Evolutionary conservation across 441 rosid species (phyloP), one percentile per base, ranked within the genome.

Genomic region (Erodium trifolium): DNA sequence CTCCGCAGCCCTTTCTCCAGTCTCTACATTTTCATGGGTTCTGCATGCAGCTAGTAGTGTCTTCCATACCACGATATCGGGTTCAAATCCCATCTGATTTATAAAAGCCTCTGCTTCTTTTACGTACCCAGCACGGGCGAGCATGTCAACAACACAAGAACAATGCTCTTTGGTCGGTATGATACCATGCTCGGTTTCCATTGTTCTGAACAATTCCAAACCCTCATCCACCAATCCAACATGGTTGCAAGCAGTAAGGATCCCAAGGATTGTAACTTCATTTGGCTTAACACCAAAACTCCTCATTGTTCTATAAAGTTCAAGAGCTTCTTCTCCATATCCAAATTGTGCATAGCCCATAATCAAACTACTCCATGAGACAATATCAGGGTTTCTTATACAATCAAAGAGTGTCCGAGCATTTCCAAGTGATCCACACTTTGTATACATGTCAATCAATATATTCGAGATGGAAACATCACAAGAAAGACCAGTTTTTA

Each of bases 271-370:
- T 0, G 86, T 86, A 68, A 80, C 88, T 62, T 84, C 78, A 53
- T 84, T 85, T 34, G 91, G 87, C 57, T 76, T 74, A 66, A 78
- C 68, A 4, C 78, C 82, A 0, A 59, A 39, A 67, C 13, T 68
- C 79, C 72, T 78, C 88, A 86, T 86, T 55, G 34, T 83, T 67
- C 23, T 71, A 70, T 83, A 86, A 13, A 83, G 75, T 31, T 64
- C 57, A 67, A 86, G 87, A 71, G 91, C 84, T 76, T 86, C 86
- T 60, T 83, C 78, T 12, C 82, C 86, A 5, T 72, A 75, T 68
- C 91, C 86, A 72, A 79, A 84, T 57, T 83, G 88, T 49, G 87
- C 88, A 67, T 86, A 83, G 29, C 86, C 91, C 65, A 79, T 77
- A 39, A 86, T 78, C 63, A 86, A 73, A 18, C 70, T 73, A 73